Conservation (phyloP, 352 stramenopile species). For the Globisporangium recalcitrans region DNA sequence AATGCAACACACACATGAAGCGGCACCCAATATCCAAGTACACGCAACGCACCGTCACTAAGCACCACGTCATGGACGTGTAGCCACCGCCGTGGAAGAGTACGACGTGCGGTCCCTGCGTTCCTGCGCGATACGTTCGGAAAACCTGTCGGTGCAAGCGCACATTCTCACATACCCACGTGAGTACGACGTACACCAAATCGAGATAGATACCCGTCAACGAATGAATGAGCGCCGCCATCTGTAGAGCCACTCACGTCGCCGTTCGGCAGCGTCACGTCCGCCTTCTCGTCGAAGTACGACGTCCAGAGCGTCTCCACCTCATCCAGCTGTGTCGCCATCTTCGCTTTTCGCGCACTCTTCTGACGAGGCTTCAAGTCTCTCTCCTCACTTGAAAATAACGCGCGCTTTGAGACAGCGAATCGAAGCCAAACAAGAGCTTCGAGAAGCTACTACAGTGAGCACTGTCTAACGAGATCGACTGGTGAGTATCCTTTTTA, state of each 20-base stretch:
- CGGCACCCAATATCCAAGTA: neutral
- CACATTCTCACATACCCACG: neutral
- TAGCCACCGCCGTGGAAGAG: constrained; percentile 83
- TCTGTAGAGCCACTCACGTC: constrained; percentile 33
- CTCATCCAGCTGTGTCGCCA: neutral
- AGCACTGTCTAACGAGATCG: neutral
- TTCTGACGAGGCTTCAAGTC: neutral
- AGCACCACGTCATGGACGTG: constrained; percentile 84
- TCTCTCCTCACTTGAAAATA: neutral
- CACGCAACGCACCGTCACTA: constrained; percentile 45
- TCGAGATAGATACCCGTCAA: neutral
- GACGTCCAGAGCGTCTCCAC: constrained; percentile 33
- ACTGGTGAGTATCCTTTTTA: too few species aligned
- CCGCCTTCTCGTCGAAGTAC: constrained; percentile 74
- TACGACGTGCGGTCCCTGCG: constrained; percentile 62
- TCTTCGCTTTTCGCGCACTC: neutral
- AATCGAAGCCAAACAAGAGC: neutral
- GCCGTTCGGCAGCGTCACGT: constrained; percentile 55
- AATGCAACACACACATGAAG: too few species aligned
- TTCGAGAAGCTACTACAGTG: neutral
- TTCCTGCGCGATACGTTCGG: constrained; percentile 69
- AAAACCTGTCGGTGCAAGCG: constrained; percentile 44
- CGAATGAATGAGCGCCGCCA: neutral
- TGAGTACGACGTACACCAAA: neutral
- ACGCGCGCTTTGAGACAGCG: neutral